Evolutionary conservation across 257 asterid species (phyloP).

Genomic region (Solanum peruvianum): DNA sequence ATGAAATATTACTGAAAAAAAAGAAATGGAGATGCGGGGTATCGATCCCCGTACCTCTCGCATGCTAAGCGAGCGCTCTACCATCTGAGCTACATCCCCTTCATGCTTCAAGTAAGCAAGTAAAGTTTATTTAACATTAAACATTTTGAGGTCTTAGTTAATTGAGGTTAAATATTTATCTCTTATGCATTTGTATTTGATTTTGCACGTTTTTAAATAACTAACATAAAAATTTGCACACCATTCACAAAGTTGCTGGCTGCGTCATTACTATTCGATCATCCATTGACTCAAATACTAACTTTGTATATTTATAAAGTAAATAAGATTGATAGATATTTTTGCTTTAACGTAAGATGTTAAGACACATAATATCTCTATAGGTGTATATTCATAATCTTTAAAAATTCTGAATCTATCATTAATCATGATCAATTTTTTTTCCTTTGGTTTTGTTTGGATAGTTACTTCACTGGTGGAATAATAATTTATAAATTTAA

Average conservation of each 20-base stretch:
- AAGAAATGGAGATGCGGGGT: conserved; percentile 31
- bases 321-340: background rate
- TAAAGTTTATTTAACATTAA: too few relatives aligned
- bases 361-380: background rate
- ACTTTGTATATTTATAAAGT: too few relatives aligned
- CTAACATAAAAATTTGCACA: too few relatives aligned
- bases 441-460: background rate
- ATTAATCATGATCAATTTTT: background rate
- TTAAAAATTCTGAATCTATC: background rate
- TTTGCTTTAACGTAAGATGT: background rate
- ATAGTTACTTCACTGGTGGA: background rate
- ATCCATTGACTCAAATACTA: too few relatives aligned
- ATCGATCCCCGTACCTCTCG: conserved; percentile 38
- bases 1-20: too few relatives aligned
- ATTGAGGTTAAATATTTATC: too few relatives aligned
- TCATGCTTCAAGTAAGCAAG: too few relatives aligned
- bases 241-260: too few relatives aligned
- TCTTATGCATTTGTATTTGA: too few relatives aligned
- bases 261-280: too few relatives aligned
- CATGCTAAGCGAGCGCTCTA: conserved; percentile 46
- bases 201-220: too few relatives aligned
- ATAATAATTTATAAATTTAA: background rate
- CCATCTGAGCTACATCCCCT: conserved; percentile 66
- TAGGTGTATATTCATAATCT: rapidly evolving
- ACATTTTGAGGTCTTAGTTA: too few relatives aligned